These are phyloP conservation scores for Yueomyces sp. DNA, from an alignment of 1,139 yeast genomes.

Conservation along the genomic window DNA sequence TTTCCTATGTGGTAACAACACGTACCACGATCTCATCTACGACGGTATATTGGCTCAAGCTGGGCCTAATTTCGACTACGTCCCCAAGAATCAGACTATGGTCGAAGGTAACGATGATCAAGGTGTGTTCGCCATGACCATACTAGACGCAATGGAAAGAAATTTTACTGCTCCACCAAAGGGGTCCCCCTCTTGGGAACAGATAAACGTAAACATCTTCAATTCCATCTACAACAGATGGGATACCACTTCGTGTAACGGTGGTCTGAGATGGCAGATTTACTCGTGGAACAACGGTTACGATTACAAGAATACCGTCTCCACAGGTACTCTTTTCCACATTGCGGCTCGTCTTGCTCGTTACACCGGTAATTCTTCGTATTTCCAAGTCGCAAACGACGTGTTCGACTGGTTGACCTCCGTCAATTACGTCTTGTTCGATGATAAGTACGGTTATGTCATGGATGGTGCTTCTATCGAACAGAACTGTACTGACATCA, in stretches of 20 bases:
- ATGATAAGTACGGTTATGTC: slow-evolving; percentile 26
- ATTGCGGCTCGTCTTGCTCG: slow-evolving; percentile 48
- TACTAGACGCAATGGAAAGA: slow-evolving; percentile 46
- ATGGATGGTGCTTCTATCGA: slow-evolving; percentile 44
- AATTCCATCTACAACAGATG: slow-evolving; percentile 41
- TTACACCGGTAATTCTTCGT: slow-evolving; percentile 40
- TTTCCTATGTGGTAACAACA: slow-evolving; percentile 33
- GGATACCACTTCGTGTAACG: slow-evolving; percentile 40
- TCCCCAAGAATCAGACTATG: slow-evolving; percentile 44
- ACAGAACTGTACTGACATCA: slow-evolving; percentile 34
- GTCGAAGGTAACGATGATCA: slow-evolving; percentile 60
- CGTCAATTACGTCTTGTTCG: slow-evolving; percentile 32
- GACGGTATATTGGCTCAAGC: slow-evolving; percentile 43
- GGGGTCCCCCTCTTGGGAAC: slow-evolving; percentile 33
- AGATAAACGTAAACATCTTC: slow-evolving; percentile 43
- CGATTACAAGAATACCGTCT: slow-evolving; percentile 47
- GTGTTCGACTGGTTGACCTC: slow-evolving; percentile 48
- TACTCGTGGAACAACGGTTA: slow-evolving; percentile 56
- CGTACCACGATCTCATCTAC: slow-evolving; percentile 29
- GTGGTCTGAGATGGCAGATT: slow-evolving; percentile 58
- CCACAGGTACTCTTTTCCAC: slow-evolving; percentile 48
- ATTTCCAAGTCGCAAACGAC: slow-evolving; percentile 39
- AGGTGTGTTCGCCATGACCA: slow-evolving; percentile 52
- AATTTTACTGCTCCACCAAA: slow-evolving; percentile 29
- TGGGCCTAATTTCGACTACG: slow-evolving; percentile 37